These are phyloP conservation scores for Zygosaccharomyces siamensis DNA, from an alignment of 805 yeast species.

Conservation along the genomic window DNA sequence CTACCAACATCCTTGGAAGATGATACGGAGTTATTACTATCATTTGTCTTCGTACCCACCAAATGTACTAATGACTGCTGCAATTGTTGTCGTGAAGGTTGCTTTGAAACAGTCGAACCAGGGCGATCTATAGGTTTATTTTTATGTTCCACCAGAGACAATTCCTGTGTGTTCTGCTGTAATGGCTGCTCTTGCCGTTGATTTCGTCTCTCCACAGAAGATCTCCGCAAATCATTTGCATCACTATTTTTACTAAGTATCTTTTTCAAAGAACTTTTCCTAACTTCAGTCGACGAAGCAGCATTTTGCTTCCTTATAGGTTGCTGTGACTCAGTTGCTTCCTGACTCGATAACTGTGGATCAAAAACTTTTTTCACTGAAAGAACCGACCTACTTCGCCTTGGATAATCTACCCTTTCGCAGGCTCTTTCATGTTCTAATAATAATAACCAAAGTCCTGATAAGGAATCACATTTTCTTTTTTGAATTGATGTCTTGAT, in stretches of 20 bases:
- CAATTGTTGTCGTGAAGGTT: neutral
- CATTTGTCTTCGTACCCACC: neutral
- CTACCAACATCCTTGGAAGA: neutral
- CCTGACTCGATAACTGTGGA: constrained; percentile 7
- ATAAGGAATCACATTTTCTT: constrained; percentile 62
- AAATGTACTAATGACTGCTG: neutral
- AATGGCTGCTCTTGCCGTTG: neutral
- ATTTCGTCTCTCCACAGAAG: neutral
- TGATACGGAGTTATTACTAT: neutral
- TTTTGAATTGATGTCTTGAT: constrained; percentile 54
- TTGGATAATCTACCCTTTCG: constrained; percentile 32
- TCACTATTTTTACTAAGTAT: constrained; percentile 29
- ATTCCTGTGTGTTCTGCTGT: neutral
- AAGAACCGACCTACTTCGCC: constrained; percentile 34
- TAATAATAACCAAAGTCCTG: constrained; percentile 70
- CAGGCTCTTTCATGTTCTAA: constrained; percentile 44
- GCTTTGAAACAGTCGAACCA: neutral
- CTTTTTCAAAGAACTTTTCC: constrained; percentile 18
- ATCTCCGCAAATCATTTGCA: neutral
- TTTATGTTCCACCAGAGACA: neutral
- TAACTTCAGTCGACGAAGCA: constrained; percentile 11
- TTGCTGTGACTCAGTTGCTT: constrained; percentile 23
- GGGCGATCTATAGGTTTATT: constrained; percentile 3
- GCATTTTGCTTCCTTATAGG: constrained; percentile 28
- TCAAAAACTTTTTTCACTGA: constrained; percentile 34